Conservation (phyloP, 106 monocot species). For the Platanthera zijinensis region DNA sequence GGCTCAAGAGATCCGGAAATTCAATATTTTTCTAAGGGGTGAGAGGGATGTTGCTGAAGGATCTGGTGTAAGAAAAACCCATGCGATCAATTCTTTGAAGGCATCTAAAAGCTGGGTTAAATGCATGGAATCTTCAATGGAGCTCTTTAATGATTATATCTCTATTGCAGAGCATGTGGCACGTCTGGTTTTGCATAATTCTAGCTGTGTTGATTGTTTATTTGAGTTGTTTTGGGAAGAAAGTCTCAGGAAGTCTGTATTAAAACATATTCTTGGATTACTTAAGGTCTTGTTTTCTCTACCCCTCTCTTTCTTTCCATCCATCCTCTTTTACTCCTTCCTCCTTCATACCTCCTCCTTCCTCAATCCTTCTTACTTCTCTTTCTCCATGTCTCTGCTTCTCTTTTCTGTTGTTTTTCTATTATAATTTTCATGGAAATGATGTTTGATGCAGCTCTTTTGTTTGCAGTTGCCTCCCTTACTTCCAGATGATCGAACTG, state of each 20-base stretch:
- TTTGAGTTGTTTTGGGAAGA: constrained; percentile 92
- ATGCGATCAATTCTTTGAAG: constrained; percentile 9
- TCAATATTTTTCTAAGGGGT: neutral
- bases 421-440: neutral
- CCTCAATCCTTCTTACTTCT: neutral
- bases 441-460: neutral
- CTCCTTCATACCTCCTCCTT: neutral
- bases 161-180: constrained; percentile 48
- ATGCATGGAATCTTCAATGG: constrained; percentile 59
- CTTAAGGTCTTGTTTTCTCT: constrained; percentile 46
- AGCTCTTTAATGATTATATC: constrained; percentile 73
- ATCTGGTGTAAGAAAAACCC: constrained; percentile 1
- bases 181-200: constrained; percentile 51
- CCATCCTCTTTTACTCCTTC: neutral
- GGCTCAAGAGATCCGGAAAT: constrained; percentile 48
- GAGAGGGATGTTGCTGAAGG: constrained; percentile 17
- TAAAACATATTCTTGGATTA: constrained; percentile 70
- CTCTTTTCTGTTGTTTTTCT: neutral
- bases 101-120: constrained; percentile 22
- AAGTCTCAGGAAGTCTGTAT: constrained; percentile 34
- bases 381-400: neutral
- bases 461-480: constrained; percentile 56
- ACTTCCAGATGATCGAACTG: constrained; percentile 51
- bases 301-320: neutral
- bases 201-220: constrained; percentile 76